Conservation (phyloP, 2,329 filamentous ascomycete genomes). For the Arthrobotrys sphaeroides region DNA sequence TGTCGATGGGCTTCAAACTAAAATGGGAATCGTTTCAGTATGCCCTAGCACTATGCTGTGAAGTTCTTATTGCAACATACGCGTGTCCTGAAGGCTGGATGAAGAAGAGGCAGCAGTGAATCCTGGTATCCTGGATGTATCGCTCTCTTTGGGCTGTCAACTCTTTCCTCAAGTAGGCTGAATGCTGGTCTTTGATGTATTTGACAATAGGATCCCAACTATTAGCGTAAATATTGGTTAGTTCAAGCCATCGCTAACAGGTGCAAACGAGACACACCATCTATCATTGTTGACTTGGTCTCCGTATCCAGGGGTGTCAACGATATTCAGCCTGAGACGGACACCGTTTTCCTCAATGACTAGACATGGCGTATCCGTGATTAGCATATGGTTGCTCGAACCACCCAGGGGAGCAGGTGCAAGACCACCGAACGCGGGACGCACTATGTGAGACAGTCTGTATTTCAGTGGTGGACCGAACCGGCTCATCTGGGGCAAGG, state of each 20-base stretch:
- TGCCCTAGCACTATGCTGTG: background rate
- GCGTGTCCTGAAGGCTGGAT: constrained; percentile 98
- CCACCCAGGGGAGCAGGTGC: background rate
- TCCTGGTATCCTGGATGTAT: constrained; percentile 98
- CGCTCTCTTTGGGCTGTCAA: constrained; percentile 98
- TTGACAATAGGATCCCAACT: constrained; percentile 99
- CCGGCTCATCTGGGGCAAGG: constrained; percentile 87
- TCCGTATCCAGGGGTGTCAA: constrained; percentile 97
- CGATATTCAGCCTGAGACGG: constrained; percentile 95
- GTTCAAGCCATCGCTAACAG: background rate
- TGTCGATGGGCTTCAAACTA: constrained; percentile 94
- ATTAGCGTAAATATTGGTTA: constrained; percentile 12
- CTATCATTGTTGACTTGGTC: constrained; percentile 99
- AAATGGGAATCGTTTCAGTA: constrained; percentile 13
- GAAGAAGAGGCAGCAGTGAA: constrained; percentile 99
- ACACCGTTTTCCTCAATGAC: constrained; percentile 99
- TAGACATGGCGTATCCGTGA: constrained; percentile 55
- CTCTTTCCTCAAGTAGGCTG: constrained; percentile 98
- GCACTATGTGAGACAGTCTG: constrained; percentile 90
- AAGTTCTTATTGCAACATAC: constrained; percentile 59
- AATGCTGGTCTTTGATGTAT: constrained; percentile 99
- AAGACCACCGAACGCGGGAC: constrained; percentile 27
- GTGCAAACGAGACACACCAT: constrained; percentile 67
- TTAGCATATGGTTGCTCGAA: background rate
- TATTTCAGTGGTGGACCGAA: constrained; percentile 96